phyloP scores from a whole-genome alignment of 2,329 filamentous ascomycete genomes.

The Curvularia eragrostidis region DNA sequence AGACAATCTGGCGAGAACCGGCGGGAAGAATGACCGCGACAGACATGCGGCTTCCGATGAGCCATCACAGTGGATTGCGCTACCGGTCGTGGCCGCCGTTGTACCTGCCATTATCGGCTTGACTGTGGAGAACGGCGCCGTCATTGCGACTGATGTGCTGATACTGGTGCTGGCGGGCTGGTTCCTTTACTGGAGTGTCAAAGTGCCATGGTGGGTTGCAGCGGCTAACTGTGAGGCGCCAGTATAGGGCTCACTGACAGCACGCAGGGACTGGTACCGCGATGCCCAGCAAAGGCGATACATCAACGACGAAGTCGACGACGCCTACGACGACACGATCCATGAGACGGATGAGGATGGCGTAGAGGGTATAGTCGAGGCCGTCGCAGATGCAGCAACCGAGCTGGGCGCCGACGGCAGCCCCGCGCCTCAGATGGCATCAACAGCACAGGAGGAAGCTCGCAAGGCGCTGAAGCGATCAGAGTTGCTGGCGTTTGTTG shows the following conservation, averaged over 20 bases:
- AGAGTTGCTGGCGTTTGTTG: slow-evolving; percentile 74
- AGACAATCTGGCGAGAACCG: slow-evolving; percentile 69
- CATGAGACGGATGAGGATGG: slow-evolving; percentile 41
- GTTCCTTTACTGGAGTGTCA: slow-evolving; percentile 91
- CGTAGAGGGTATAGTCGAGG: slow-evolving; percentile 20
- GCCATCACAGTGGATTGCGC: slow-evolving; percentile 74
- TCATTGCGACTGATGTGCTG: slow-evolving; percentile 83
- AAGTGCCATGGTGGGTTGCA: slow-evolving; percentile 76
- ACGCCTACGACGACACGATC: slow-evolving; percentile 33
- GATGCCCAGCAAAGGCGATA: slow-evolving; percentile 53
- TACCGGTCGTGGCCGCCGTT: slow-evolving; percentile 83
- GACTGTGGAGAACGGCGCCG: slow-evolving; percentile 82
- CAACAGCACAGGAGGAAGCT: slow-evolving; percentile 51
- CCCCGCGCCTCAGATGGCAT: slow-evolving; percentile 5
- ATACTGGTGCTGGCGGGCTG: slow-evolving; percentile 80
- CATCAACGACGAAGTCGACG: slow-evolving; percentile 33
- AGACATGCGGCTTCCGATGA: slow-evolving; percentile 54
- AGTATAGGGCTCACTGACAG: slow-evolving; percentile 10
- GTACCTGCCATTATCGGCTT: slow-evolving; percentile 85
- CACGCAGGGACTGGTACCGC: slow-evolving; percentile 60
- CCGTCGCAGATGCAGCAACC: slow-evolving; percentile 17
- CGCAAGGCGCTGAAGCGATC: slow-evolving; percentile 72
- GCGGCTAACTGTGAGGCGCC: neutral
- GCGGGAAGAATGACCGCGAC: slow-evolving; percentile 39
- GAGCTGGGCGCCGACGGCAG: slow-evolving; percentile 14